Evolutionary conservation across 768 basidiomycete genomes (phyloP).

Genomic region (Mycena sanguinolenta): DNA sequence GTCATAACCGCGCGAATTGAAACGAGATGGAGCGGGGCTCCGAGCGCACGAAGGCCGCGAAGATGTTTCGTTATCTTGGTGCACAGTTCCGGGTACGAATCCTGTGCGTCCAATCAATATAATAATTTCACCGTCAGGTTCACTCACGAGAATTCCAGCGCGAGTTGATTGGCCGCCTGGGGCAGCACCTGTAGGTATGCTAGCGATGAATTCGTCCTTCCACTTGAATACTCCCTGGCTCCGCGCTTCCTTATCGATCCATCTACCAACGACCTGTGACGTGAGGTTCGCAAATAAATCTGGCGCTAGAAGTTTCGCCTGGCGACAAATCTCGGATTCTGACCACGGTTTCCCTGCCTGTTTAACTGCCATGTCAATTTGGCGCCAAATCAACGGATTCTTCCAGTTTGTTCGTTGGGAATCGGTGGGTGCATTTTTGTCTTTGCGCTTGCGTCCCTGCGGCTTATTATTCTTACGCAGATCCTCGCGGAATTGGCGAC

Average conservation of each 20-base stretch:
- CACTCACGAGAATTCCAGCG: constrained; percentile 2
- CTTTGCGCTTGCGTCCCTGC: constrained; percentile 18
- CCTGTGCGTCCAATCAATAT: not conserved
- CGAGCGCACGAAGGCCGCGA: constrained; percentile 35
- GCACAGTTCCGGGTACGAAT: constrained; percentile 2
- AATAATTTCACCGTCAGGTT: no score
- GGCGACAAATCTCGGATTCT: not conserved
- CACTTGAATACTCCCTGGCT: not conserved
- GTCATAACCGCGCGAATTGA: constrained; percentile 48
- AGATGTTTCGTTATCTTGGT: constrained; percentile 34
- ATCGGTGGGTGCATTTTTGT: not conserved
- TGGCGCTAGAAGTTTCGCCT: not conserved
- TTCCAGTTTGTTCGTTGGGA: constrained; percentile 28
- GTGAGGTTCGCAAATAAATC: constrained; percentile 16
- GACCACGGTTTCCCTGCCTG: not conserved
- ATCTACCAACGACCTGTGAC: constrained; percentile 25
- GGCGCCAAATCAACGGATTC: constrained; percentile 19
- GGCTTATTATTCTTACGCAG: not conserved
- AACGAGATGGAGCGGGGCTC: constrained; percentile 41
- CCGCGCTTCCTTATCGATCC: constrained; percentile 23
- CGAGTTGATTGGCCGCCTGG: constrained; percentile 18
- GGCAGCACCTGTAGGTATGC: not conserved
- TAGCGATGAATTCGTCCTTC: not conserved
- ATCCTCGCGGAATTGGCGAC: constrained; percentile 23
- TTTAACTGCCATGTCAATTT: constrained; percentile 11